phyloP scores from a whole-genome alignment of 2,329 filamentous ascomycete genomes.

The Pyrenophora tritici-repentis region DNA sequence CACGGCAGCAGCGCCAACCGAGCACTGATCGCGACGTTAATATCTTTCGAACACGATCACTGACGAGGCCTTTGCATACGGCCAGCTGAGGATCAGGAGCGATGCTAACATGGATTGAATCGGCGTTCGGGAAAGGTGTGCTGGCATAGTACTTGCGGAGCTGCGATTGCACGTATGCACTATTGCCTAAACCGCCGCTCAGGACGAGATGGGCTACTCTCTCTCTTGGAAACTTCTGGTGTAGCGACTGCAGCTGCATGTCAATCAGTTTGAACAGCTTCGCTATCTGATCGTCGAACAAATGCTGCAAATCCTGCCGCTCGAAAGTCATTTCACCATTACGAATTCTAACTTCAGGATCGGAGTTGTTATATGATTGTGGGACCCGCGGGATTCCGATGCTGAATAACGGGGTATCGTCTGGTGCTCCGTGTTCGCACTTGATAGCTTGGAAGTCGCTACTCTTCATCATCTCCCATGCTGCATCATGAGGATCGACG shows the following conservation, averaged over 20 bases:
- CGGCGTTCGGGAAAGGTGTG: slow-evolving; percentile 29
- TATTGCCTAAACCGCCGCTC: slow-evolving; percentile 52
- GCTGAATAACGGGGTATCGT: slow-evolving; percentile 44
- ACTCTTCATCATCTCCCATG: slow-evolving; percentile 50
- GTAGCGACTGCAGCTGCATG: slow-evolving; percentile 37
- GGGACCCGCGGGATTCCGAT: slow-evolving; percentile 44
- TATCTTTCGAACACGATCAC: slow-evolving; percentile 57
- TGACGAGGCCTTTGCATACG: slow-evolving; percentile 59
- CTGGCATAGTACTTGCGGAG: slow-evolving; percentile 43
- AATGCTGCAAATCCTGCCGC: slow-evolving; percentile 36
- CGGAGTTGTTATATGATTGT: slow-evolving; percentile 38
- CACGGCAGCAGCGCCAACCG: slow-evolving; percentile 46
- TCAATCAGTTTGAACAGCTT: slow-evolving; percentile 46
- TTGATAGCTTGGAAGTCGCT: slow-evolving; percentile 49
- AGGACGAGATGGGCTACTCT: slow-evolving; percentile 48
- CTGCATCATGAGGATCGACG: slow-evolving; percentile 42
- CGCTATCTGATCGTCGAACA: slow-evolving; percentile 46
- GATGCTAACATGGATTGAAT: slow-evolving; percentile 37
- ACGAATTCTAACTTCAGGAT: slow-evolving; percentile 37
- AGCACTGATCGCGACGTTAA: slow-evolving; percentile 52
- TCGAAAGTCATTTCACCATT: slow-evolving; percentile 44
- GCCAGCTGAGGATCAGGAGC: slow-evolving; percentile 60
- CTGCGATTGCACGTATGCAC: slow-evolving; percentile 47
- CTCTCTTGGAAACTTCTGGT: slow-evolving; percentile 35
- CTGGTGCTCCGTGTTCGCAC: slow-evolving; percentile 47